Evolutionary conservation across 1,284 basidiomycete genomes (phyloP).

Genomic region (Fomes fomentarius): DNA sequence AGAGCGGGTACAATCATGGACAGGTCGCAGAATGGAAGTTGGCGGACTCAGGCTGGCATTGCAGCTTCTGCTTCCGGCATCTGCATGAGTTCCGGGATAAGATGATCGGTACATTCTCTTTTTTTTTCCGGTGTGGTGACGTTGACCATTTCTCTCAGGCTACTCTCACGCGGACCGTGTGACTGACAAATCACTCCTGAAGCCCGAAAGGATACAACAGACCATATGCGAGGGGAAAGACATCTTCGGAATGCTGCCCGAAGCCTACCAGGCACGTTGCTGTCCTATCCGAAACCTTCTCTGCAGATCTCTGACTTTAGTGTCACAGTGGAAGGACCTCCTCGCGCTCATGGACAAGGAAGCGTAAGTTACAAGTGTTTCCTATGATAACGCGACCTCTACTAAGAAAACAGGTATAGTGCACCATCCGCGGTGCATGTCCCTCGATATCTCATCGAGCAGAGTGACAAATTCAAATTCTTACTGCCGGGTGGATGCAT

Average conservation of each 20-base stretch:
- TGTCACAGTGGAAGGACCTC: conserved; percentile 52
- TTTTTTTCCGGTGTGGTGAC: neutral
- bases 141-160: conserved; percentile 23
- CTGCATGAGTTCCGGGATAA: conserved; percentile 63
- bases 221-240: conserved; percentile 66
- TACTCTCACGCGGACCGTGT: conserved; percentile 72
- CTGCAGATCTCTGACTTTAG: conserved; percentile 1
- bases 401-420: conserved; percentile 23
- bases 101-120: conserved; percentile 43
- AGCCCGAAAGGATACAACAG: conserved; percentile 56
- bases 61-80: conserved; percentile 68
- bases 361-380: conserved; percentile 42
- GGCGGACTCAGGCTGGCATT: conserved; percentile 65
- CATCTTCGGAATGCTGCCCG: conserved; percentile 69
- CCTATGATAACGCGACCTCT: neutral
- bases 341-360: conserved; percentile 52
- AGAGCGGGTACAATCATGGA: conserved; percentile 54
- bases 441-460: conserved; percentile 54
- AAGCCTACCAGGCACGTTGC: conserved; percentile 49
- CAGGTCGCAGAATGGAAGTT: conserved; percentile 55
- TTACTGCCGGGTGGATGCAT: conserved; percentile 62
- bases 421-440: conserved; percentile 50
- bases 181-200: conserved; percentile 53
- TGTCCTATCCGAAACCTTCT: conserved; percentile 18
- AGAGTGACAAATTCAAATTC: conserved; percentile 54